These are phyloP conservation scores for Stephanodiscus minutulus DNA, from an alignment of 108 stramenopile genomes.

Conservation along the genomic window DNA sequence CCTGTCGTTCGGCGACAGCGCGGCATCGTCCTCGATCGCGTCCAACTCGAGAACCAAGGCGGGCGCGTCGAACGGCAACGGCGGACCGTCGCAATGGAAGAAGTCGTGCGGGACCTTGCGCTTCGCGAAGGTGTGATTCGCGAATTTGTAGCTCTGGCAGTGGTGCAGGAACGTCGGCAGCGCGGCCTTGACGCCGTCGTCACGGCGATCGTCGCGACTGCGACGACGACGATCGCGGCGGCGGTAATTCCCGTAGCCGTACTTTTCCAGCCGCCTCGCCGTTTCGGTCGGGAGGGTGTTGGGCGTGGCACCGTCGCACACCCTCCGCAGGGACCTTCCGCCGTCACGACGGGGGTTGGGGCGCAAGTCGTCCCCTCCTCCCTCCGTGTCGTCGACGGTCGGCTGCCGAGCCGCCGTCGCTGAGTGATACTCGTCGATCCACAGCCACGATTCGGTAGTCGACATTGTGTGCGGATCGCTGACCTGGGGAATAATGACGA, in stretches of 20 bases:
- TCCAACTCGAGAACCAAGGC: slow-evolving; percentile 54
- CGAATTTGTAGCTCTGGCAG: slow-evolving; percentile 56
- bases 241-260: slow-evolving; percentile 21
- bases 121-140: slow-evolving; percentile 76
- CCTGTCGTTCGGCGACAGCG: slow-evolving; percentile 5
- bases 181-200: not conserved
- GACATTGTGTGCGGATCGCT: slow-evolving; percentile 49
- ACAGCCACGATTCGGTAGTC: slow-evolving; percentile 34
- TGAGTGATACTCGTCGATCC: slow-evolving; percentile 50
- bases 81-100: slow-evolving; percentile 69
- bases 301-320: slow-evolving; percentile 32
- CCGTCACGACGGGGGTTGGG: not conserved
- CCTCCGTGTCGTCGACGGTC: not conserved
- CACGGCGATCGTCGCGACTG: slow-evolving; percentile 1
- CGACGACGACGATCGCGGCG: not conserved
- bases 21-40: slow-evolving; percentile 26
- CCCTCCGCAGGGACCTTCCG: not conserved
- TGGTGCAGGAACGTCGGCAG: slow-evolving; percentile 58
- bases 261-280: slow-evolving; percentile 22
- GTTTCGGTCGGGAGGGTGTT: slow-evolving; percentile 36
- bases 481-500: slow-evolving; percentile 41
- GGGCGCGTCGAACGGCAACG: slow-evolving; percentile 57
- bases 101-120: slow-evolving; percentile 71
- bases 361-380: not conserved
- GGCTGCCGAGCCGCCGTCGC: not conserved